Evolutionary conservation across 768 basidiomycete species (phyloP), one percentile per base, ranked within the genome.

Genomic region (Leucogyrophana mollusca): DNA sequence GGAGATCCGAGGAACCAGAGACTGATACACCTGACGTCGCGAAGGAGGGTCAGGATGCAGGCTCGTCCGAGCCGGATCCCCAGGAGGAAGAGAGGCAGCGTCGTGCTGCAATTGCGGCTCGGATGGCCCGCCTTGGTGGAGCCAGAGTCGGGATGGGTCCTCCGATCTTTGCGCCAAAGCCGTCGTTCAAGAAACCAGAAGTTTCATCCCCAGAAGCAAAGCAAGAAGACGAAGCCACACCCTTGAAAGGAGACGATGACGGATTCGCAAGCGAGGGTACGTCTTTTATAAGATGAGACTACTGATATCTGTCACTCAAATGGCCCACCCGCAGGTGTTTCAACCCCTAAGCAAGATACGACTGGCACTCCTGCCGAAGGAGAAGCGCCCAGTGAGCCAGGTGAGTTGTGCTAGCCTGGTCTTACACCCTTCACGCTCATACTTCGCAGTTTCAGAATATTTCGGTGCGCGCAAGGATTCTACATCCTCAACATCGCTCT

Each of bases 111-210:
- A 85, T 97, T 58, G 91, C 93, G 24, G 92, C 92, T 18, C 78
- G 93, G 37, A 92, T 98, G 91, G 93, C 92, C 34, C 85, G 87
- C 49, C 76, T 97, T 14, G 94, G 94, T 22, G 94, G 92, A 39
- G 80, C 90, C 11, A 73, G 85, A 45, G 71, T 92, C 18, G 90
- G 89, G 4, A 87, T 95, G 86, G 79, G 73, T 1, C 83, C 85
- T 2, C 85, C 88, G 40, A 69, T 85, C 48, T 83, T 90, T 65
- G 83, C 79, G 11, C 73, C 73, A 44, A 78, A 78, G 51, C 79
- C 80, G 1, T 62, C 62, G 22, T 49, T 57, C 21, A 72, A 66
- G 51, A 72, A 64, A 51, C 24, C 62, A 9, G 54, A 51, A 32
- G 45, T 51, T 9, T 44, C 60, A n/a, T 41, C 51, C 30, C 52